These are phyloP conservation scores for Claviceps citrina DNA, from an alignment of 2,329 filamentous ascomycete species.

Conservation along the genomic window DNA sequence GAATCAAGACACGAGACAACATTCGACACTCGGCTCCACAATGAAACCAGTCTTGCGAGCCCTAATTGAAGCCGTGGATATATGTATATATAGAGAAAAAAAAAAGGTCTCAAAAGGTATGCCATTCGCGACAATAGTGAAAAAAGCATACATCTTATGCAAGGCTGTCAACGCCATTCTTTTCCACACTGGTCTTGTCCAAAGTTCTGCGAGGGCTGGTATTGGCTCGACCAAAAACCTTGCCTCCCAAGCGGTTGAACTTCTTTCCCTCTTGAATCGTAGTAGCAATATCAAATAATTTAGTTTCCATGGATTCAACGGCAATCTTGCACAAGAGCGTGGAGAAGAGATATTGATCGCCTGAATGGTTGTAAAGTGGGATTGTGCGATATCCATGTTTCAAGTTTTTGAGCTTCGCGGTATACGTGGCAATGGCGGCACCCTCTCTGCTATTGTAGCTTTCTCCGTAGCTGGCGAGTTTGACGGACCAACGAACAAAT, in stretches of 20 bases:
- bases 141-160: slow-evolving; percentile 4
- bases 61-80: background rate
- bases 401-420: slow-evolving; percentile 76
- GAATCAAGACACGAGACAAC: background rate
- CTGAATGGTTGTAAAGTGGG: slow-evolving; percentile 73
- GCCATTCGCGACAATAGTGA: background rate
- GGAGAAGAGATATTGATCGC: slow-evolving; percentile 88
- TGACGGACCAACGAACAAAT: slow-evolving; percentile 86
- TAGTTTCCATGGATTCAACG: slow-evolving; percentile 41
- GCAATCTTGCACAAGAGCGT: slow-evolving; percentile 83
- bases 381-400: slow-evolving; percentile 88
- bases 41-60: background rate
- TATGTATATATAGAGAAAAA: no score
- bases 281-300: slow-evolving; percentile 36
- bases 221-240: slow-evolving; percentile 40
- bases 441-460: slow-evolving; percentile 43
- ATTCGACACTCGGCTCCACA: background rate
- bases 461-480: slow-evolving; percentile 65
- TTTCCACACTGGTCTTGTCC: slow-evolving; percentile 36
- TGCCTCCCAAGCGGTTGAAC: slow-evolving; percentile 40
- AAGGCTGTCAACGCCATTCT: slow-evolving; percentile 25
- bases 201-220: slow-evolving; percentile 37
- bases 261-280: slow-evolving; percentile 30
- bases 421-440: slow-evolving; percentile 69
- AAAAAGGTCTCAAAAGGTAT: background rate